Conservation (phyloP, 129 eudicot species). For the Pseudognaphalium luteoalbum region DNA sequence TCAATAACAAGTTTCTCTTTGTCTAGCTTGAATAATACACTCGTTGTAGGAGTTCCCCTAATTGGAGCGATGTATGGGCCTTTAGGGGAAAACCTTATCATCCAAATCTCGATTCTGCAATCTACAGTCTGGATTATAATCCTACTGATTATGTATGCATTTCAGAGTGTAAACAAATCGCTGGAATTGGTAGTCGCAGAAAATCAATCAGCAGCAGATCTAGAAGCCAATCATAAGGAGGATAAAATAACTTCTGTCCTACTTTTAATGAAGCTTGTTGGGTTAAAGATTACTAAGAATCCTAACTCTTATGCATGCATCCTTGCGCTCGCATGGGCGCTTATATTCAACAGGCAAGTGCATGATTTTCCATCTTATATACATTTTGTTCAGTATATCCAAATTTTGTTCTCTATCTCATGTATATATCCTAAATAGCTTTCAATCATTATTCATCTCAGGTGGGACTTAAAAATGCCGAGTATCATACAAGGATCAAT, state of each 20-base stretch:
- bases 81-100: constrained; percentile 43
- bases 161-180: constrained; percentile 30
- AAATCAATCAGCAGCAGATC: constrained; percentile 21
- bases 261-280: constrained; percentile 51
- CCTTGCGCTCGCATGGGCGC: constrained; percentile 71
- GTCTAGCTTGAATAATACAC: constrained; percentile 45
- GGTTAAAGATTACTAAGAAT: constrained; percentile 58
- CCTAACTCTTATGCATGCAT: constrained; percentile 80
- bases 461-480: constrained; percentile 79
- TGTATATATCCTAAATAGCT: neutral
- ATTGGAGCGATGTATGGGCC: constrained; percentile 65
- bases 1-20: constrained; percentile 60
- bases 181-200: constrained; percentile 25
- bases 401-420: too few species aligned
- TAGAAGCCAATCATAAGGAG: constrained; percentile 22
- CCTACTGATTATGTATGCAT: constrained; percentile 43
- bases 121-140: constrained; percentile 47
- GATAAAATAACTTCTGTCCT: constrained; percentile 19
- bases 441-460: neutral
- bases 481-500: constrained; percentile 68
- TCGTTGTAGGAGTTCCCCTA: constrained; percentile 67
- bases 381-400: too few species aligned
- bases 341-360: constrained; percentile 50
- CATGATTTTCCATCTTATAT: too few species aligned
- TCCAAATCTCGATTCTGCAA: constrained; percentile 56